Base-by-base conservation (phyloP, 2,329 filamentous ascomycete species). In the Lachnellula cervina region DNA sequence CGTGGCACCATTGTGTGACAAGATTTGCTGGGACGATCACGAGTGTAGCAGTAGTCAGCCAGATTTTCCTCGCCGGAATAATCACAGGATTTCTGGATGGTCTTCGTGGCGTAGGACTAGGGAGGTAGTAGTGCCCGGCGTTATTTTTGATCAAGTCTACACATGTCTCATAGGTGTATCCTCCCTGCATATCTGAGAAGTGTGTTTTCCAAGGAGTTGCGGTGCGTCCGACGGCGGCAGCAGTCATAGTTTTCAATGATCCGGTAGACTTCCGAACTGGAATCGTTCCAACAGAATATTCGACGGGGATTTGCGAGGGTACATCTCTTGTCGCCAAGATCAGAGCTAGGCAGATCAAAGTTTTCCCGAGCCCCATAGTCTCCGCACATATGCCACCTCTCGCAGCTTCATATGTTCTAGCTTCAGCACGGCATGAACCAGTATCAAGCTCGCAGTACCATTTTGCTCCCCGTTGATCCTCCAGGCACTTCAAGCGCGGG, bases 291-390 rank as follows among this genome's bases (percentile, higher is more conserved):
- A 56, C 66, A 44, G 62, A 79, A 73, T 87, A 82, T 52, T 86
- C 69, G 3, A 84, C 78, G 2, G 92, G 87, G 3, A 87, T 80
- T 17, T 77, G 73, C 5, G 89, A 81, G 11, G 84, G 80, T 59
- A 92, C 80, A 34, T 84, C 77, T 63, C 81, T 84, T 0, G 90
- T 96, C 2, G 90, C 86, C 25, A 95, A 75, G 40, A 97, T 84
- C 2, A 90, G 73, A 6, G 87, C 79, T 17, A 97, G 73, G 60
- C 88, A 93, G 11, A 97, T 96, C 25, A 97, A 73, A 0, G 93
- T 97, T 74, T 97, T 97, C 0, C 93, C 92, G 0, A 81, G 74
- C 5, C 87, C 87, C 88, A 92, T 92, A 60, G 89, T 86, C 67
- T 94, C 89, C 0, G 88, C 88, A 14, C 91, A 73, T 14, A 93